Conservation (phyloP, 2,329 filamentous ascomycete genomes). For the Fusarium mexicanum region DNA sequence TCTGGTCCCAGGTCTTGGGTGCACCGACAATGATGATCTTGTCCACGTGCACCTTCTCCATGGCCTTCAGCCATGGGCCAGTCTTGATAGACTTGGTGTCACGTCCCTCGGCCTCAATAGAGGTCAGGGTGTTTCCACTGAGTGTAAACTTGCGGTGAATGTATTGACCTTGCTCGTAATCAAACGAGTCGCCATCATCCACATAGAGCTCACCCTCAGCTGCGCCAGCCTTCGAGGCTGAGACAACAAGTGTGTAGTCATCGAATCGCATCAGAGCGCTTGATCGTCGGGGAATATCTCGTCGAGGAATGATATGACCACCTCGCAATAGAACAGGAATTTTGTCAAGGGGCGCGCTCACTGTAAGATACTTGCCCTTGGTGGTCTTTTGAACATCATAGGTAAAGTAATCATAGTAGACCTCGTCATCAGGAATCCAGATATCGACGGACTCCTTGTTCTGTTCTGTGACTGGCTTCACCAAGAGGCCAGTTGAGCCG, state of each 20-base stretch:
- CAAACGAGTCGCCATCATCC: constrained; percentile 94
- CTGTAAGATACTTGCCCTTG: constrained; percentile 73
- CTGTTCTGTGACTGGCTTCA: constrained; percentile 87
- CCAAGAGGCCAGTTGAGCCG: constrained; percentile 87
- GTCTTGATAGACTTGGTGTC: constrained; percentile 63
- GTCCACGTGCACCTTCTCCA: constrained; percentile 82
- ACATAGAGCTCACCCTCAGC: constrained; percentile 87
- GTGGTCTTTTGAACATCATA: constrained; percentile 77
- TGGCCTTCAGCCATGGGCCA: constrained; percentile 79
- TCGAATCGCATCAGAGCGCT: constrained; percentile 92
- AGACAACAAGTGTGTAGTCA: constrained; percentile 89
- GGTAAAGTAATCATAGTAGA: constrained; percentile 96
- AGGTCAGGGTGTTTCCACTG: constrained; percentile 68
- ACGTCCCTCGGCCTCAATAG: constrained; percentile 70
- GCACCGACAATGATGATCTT: constrained; percentile 86
- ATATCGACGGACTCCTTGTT: constrained; percentile 78
- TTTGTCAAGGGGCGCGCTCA: constrained; percentile 83
- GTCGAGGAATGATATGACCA: constrained; percentile 89
- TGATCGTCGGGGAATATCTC: constrained; percentile 87
- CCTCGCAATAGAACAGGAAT: constrained; percentile 93
- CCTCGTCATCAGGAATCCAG: constrained; percentile 87
- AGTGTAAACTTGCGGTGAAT: constrained; percentile 86
- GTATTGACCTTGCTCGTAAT: constrained; percentile 85
- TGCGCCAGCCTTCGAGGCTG: constrained; percentile 65
- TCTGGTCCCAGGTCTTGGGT: constrained; percentile 75